Percentiles rank a stretch among this genome's conserved stretches.
phyloP scores from a whole-genome alignment of 2,329 filamentous ascomycete genomes.

The Madurella mycetomatis region DNA sequence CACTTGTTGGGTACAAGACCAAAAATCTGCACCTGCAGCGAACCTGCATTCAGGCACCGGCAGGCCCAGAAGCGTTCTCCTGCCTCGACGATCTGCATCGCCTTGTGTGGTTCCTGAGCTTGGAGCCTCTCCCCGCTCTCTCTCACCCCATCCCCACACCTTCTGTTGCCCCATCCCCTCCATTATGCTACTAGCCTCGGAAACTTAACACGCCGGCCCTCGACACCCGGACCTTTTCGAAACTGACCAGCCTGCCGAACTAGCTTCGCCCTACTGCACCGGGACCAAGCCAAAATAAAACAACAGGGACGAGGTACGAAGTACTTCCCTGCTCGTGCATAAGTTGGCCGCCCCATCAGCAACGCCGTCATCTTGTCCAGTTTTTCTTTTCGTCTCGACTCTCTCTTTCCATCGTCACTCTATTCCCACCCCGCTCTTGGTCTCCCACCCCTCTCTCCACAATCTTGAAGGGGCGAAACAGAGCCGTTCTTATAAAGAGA shows the following conservation, averaged over 20 bases:
- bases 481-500: constrained; percentile 30
- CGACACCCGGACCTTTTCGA: constrained; percentile 32
- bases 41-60: constrained; percentile 22
- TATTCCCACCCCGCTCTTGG: background rate
- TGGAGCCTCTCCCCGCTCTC: background rate
- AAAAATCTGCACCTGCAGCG: constrained; percentile 20
- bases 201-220: constrained; percentile 32
- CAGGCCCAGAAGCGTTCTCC: constrained; percentile 15
- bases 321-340: constrained; percentile 12
- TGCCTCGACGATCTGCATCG: constrained; percentile 22
- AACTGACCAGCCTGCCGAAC: constrained; percentile 29
- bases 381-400: constrained; percentile 13
- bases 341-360: constrained; percentile 8
- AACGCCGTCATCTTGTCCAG: constrained; percentile 11
- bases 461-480: constrained; percentile 13
- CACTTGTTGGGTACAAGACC: constrained; percentile 18
- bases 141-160: background rate
- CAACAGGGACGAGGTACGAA: constrained; percentile 20
- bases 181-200: constrained; percentile 31
- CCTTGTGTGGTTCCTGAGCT: constrained; percentile 12
- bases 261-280: constrained; percentile 20
- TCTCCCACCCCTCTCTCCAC: constrained; percentile 16
- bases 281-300: background rate
- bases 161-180: constrained; percentile 17
- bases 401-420: constrained; percentile 2